A percentile compares a stretch with the other conserved stretches of the same genome.
These are phyloP conservation scores for Pleurotus platypus DNA, from an alignment of 768 basidiomycete species.

Conservation along the genomic window DNA sequence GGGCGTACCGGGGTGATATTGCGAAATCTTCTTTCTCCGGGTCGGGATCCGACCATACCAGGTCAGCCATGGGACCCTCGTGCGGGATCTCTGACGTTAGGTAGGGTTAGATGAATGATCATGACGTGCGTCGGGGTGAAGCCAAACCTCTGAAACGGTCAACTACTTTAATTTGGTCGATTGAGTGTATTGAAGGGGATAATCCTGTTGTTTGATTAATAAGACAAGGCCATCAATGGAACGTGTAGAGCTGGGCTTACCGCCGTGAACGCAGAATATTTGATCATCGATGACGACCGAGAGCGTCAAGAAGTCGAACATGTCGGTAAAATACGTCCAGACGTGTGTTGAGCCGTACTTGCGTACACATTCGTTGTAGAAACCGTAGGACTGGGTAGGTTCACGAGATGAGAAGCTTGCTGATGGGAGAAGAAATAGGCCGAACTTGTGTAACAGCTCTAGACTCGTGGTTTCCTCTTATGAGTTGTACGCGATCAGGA, in stretches of 20 bases:
- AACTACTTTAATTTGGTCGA: constrained; percentile 99
- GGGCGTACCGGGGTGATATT: constrained; percentile 87
- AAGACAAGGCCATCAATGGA: no score
- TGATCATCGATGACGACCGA: constrained; percentile 98
- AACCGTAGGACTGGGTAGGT: constrained; percentile 84
- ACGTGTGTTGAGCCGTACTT: constrained; percentile 96
- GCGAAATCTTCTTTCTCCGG: constrained; percentile 99
- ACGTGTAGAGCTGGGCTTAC: constrained; percentile 35
- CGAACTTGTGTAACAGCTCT: constrained; percentile 95
- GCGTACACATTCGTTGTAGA: constrained; percentile 96
- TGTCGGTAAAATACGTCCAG: constrained; percentile 99
- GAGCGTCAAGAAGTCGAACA: constrained; percentile 98
- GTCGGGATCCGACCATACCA: constrained; percentile 99
- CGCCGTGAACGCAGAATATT: constrained; percentile 99
- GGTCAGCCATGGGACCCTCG: constrained; percentile 99
- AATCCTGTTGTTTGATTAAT: constrained; percentile 51
- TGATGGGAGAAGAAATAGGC: constrained; percentile 20
- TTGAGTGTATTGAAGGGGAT: constrained; percentile 96
- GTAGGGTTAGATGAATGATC: constrained; percentile 17
- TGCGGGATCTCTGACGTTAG: constrained; percentile 85
- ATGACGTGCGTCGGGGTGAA: constrained; percentile 14
- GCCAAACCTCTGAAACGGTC: constrained; percentile 90
- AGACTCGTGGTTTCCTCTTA: constrained; percentile 97
- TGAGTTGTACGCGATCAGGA: constrained; percentile 94
- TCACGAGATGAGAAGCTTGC: constrained; percentile 10